Evolutionary conservation across 441 rosid species (phyloP).

Genomic region (Viola pubescens): DNA sequence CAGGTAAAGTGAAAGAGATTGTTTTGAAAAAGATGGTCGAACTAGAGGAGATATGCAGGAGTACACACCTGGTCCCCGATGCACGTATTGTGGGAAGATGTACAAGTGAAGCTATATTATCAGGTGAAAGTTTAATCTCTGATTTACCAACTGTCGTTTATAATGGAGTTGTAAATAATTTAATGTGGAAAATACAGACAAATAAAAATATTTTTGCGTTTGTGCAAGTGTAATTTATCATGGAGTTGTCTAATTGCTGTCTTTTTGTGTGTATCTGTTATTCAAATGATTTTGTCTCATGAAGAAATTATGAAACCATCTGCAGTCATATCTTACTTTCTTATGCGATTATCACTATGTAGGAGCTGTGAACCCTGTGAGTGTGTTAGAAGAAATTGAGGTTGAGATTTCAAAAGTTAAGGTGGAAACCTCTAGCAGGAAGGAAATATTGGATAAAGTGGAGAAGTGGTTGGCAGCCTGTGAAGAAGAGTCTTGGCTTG

Average conservation of each 20-base stretch:
- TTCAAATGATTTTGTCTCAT: background rate
- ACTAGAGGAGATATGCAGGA: constrained; percentile 73
- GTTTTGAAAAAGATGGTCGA: constrained; percentile 65
- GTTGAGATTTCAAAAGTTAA: constrained; percentile 54
- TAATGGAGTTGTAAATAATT: no score
- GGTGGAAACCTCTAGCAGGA: constrained; percentile 69
- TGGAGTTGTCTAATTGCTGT: background rate
- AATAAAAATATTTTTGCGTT: no score
- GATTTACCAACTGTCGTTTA: background rate
- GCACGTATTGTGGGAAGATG: constrained; percentile 29
- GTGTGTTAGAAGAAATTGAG: constrained; percentile 55
- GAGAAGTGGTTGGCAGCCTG: constrained; percentile 87
- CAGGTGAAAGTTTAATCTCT: constrained; percentile 38
- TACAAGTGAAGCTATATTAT: constrained; percentile 46
- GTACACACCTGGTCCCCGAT: constrained; percentile 52
- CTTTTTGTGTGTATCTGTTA: background rate
- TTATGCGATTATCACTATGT: constrained; percentile 13
- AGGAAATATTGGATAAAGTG: constrained; percentile 74
- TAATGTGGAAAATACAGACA: no score
- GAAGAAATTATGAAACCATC: background rate
- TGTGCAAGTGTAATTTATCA: background rate
- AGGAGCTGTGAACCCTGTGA: constrained; percentile 54
- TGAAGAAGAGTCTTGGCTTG: constrained; percentile 87
- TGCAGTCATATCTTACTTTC: background rate
- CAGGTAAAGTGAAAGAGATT: constrained; percentile 70